Percentiles rank a stretch among this genome's conserved stretches.
Evolutionary conservation across 352 stramenopile species (phyloP).

Genomic region (Globisporangium barbulae): DNA sequence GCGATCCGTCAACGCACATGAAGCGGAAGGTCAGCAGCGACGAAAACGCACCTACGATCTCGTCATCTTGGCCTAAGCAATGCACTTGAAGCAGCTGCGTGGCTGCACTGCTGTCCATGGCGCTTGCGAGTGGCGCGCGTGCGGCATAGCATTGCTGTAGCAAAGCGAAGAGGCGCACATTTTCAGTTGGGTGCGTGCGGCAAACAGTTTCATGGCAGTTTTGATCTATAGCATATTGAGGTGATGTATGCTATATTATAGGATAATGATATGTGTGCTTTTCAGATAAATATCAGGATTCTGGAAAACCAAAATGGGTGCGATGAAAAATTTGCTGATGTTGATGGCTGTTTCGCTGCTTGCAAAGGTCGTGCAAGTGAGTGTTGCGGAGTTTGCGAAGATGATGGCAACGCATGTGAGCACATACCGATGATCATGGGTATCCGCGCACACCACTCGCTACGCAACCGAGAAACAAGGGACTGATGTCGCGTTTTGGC

Average conservation of each 20-base stretch:
- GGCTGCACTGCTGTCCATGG: background rate
- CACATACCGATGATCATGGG: too few species aligned
- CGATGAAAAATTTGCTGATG: background rate
- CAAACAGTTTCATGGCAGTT: background rate
- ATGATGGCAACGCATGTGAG: background rate
- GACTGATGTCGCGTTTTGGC: too few species aligned
- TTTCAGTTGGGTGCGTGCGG: background rate
- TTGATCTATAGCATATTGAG: background rate
- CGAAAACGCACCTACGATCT: background rate
- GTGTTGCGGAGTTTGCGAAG: background rate
- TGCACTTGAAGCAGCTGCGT: background rate
- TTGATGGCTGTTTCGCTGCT: slow-evolving; percentile 2
- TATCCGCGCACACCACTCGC: too few species aligned
- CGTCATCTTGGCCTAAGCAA: background rate
- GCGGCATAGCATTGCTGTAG: background rate
- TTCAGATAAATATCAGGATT: background rate
- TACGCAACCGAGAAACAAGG: too few species aligned
- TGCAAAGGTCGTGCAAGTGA: background rate
- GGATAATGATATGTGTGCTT: background rate
- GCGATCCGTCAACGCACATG: background rate
- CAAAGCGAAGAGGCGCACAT: background rate
- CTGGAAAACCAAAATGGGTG: background rate
- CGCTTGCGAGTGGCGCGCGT: background rate
- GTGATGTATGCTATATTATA: background rate
- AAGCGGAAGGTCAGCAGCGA: background rate